Percentiles rank a stretch among this genome's conserved stretches.
Evolutionary conservation across 2,329 filamentous ascomycete genomes (phyloP).

Genomic region (Claviceps africana): DNA sequence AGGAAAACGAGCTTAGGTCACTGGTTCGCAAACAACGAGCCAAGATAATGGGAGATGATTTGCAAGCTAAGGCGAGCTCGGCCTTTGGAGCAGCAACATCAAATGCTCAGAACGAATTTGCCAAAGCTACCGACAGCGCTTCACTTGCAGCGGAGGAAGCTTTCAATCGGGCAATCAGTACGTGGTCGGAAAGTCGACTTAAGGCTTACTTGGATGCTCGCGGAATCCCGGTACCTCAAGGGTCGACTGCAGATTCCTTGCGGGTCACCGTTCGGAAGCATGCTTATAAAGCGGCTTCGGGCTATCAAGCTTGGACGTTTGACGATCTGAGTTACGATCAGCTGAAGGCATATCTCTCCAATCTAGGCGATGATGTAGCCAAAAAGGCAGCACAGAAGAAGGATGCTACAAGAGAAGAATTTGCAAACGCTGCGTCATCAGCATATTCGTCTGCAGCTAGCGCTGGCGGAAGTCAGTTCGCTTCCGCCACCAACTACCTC

Average conservation of each 20-base stretch:
- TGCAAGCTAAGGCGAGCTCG: slow-evolving; percentile 41
- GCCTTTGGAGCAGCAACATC: slow-evolving; percentile 60
- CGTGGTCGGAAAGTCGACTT: slow-evolving; percentile 63
- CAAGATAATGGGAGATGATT: slow-evolving; percentile 52
- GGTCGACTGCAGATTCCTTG: slow-evolving; percentile 57
- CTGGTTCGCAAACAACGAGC: slow-evolving; percentile 80
- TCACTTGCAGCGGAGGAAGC: slow-evolving; percentile 47
- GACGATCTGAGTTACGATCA: slow-evolving; percentile 63
- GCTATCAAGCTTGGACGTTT: slow-evolving; percentile 64
- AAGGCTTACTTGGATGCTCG: slow-evolving; percentile 69
- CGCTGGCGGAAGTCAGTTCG: slow-evolving; percentile 42
- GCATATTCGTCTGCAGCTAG: slow-evolving; percentile 46
- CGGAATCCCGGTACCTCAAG: slow-evolving; percentile 60
- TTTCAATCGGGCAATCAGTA: slow-evolving; percentile 46
- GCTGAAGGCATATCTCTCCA: slow-evolving; percentile 43
- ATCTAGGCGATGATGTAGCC: slow-evolving; percentile 38
- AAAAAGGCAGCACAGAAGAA: slow-evolving; percentile 48
- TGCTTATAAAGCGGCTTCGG: slow-evolving; percentile 52
- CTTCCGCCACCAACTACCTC: slow-evolving; percentile 59
- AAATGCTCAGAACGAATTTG: slow-evolving; percentile 61
- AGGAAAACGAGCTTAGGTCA: slow-evolving; percentile 76
- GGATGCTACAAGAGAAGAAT: slow-evolving; percentile 56
- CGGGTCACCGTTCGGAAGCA: slow-evolving; percentile 61
- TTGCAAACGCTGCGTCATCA: slow-evolving; percentile 49
- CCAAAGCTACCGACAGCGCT: slow-evolving; percentile 59